Percentiles rank a stretch among this genome's conserved stretches.
These are phyloP conservation scores for Ligustrum vulgare DNA, from an alignment of 257 asterid species.

Conservation along the genomic window DNA sequence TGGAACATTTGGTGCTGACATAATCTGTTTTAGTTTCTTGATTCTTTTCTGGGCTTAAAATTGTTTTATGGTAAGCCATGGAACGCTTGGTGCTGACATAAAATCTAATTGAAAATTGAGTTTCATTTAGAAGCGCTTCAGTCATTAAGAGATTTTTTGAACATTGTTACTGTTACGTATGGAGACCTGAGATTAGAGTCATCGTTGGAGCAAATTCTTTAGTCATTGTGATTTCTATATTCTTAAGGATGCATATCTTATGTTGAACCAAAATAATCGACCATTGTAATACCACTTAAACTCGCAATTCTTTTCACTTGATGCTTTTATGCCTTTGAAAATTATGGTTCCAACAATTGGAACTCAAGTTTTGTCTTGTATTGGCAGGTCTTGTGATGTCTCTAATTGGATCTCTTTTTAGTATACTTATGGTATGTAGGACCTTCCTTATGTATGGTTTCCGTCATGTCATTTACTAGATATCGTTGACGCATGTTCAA, in stretches of 20 bases:
- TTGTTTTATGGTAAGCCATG: background rate
- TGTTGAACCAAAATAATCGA: too few relatives aligned
- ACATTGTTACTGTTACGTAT: background rate
- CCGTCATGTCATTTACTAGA: background rate
- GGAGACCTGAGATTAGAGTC: background rate
- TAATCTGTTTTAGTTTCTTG: background rate
- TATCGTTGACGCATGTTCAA: background rate
- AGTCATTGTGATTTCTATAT: background rate
- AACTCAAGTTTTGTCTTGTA: background rate
- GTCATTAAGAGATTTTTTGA: background rate
- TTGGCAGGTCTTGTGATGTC: constrained; percentile 84
- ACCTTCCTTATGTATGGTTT: background rate
- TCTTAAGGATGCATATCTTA: too few relatives aligned
- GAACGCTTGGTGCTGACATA: too few relatives aligned
- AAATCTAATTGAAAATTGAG: background rate
- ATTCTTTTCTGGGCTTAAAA: background rate
- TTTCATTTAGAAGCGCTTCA: background rate
- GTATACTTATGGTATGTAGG: constrained; percentile 70
- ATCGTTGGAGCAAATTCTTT: background rate
- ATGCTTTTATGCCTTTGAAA: background rate
- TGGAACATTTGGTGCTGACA: background rate
- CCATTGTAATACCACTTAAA: background rate
- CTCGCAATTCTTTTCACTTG: background rate
- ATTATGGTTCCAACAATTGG: background rate
- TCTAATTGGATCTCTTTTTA: constrained; percentile 74